A percentile compares a stretch with the other conserved stretches of the same genome.
These are phyloP conservation scores for Russula dissimulans DNA, from an alignment of 768 basidiomycete genomes.

Conservation along the genomic window DNA sequence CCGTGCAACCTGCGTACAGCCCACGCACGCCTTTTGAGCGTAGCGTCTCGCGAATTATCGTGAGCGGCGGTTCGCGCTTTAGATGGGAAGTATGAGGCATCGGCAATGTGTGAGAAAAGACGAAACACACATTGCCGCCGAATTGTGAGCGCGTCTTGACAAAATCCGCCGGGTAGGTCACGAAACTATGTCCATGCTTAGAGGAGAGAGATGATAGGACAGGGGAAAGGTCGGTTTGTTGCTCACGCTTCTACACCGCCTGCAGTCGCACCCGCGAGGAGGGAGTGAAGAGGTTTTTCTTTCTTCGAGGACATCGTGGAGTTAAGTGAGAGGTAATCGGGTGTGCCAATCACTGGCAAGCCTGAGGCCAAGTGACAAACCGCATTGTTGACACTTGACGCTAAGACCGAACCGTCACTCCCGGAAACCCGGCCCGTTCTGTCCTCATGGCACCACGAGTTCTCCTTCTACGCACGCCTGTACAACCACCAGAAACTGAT, in stretches of 20 bases:
- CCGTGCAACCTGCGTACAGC: constrained; percentile 88
- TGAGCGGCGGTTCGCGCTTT: constrained; percentile 63
- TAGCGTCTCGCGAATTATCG: constrained; percentile 68
- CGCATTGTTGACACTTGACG: too few relatives aligned
- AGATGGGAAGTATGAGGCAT: neutral
- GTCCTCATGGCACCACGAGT: constrained; percentile 24
- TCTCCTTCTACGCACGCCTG: constrained; percentile 34
- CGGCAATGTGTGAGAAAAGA: neutral
- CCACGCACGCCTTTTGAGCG: constrained; percentile 68
- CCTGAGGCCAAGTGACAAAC: too few relatives aligned
- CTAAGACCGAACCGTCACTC: neutral
- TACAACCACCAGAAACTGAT: constrained; percentile 34
- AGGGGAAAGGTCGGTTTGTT: neutral
- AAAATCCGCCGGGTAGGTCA: constrained; percentile 86
- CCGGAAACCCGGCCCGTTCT: neutral
- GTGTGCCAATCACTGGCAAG: too few relatives aligned
- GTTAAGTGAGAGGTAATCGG: too few relatives aligned
- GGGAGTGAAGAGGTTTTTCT: constrained; percentile 78
- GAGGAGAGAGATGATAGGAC: neutral
- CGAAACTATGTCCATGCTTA: constrained; percentile 43
- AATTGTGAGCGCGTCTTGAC: constrained; percentile 95
- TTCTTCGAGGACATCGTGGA: constrained; percentile 42
- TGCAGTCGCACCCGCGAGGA: constrained; percentile 86
- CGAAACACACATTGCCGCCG: constrained; percentile 51
- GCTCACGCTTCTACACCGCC: constrained; percentile 89